Evolutionary conservation across 176 grass and related monocot species (phyloP).

Genomic region (Thalia dealbata): DNA sequence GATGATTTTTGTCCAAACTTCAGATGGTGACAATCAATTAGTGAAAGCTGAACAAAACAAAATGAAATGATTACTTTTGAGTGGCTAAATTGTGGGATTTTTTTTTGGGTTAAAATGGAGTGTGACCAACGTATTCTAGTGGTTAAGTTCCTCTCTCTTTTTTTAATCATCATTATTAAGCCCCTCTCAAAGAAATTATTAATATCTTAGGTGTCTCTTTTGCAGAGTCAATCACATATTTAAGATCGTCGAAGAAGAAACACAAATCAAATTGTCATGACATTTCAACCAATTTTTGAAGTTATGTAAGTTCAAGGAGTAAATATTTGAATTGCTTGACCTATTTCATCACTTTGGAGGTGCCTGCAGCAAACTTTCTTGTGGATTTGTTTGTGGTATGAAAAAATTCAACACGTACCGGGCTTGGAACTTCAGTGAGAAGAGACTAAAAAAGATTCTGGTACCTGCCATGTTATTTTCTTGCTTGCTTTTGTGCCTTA

Average conservation of each 20-base stretch:
- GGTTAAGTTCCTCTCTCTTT: no score
- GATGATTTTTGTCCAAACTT: no score
- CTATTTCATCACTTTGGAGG: not conserved
- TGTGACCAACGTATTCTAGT: no score
- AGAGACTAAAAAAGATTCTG: no score
- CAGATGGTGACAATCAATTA: no score
- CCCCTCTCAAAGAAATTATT: not conserved
- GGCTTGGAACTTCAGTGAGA: not conserved
- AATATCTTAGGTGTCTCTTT: not conserved
- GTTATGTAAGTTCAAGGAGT: not conserved
- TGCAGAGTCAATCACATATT: constrained; percentile 58
- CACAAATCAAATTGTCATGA: constrained; percentile 33
- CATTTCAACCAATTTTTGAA: not conserved
- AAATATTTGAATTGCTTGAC: not conserved
- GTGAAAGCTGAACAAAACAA: no score
- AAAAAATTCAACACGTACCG: not conserved
- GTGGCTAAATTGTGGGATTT: no score
- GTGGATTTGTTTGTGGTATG: not conserved
- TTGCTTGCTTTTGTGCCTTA: no score
- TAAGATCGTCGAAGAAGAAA: constrained; percentile 42
- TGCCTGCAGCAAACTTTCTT: not conserved
- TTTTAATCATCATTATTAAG: no score
- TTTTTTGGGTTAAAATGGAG: no score
- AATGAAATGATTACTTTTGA: no score
- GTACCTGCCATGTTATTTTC: no score